Percentiles rank a stretch among this genome's conserved stretches.
These are phyloP conservation scores for Bassia scoparia DNA, from an alignment of 148 eudicot species.

Conservation along the genomic window DNA sequence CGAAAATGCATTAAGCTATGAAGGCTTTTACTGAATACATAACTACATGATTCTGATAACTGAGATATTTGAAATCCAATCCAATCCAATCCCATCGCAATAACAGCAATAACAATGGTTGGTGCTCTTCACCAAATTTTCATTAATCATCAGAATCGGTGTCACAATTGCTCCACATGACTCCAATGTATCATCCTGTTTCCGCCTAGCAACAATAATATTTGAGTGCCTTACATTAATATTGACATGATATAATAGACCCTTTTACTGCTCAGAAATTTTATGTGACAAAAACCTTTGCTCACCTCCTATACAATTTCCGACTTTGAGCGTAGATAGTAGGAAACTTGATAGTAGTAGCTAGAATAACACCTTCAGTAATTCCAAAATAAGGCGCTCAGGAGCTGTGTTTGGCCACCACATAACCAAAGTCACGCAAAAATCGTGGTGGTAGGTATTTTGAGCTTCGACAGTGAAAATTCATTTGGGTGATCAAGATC, in stretches of 20 bases:
- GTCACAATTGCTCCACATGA: not conserved
- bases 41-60: no score
- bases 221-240: not conserved
- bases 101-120: not conserved
- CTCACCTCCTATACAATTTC: not conserved
- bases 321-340: not conserved
- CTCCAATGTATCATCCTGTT: not conserved
- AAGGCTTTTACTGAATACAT: no score
- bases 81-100: not conserved
- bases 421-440: not conserved
- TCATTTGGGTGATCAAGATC: conserved; percentile 29
- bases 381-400: not conserved
- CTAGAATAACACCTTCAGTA: not conserved
- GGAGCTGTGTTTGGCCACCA: not conserved
- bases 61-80: not conserved
- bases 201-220: not conserved
- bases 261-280: not conserved
- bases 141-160: not conserved
- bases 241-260: no score
- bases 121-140: not conserved
- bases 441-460: not conserved
- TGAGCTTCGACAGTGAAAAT: not conserved
- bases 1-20: no score
- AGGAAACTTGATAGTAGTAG: not conserved
- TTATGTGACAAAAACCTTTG: not conserved